Evolutionary conservation across 2,329 filamentous ascomycete genomes (phyloP), one percentile per base, ranked within the genome.

Genomic region (Ilyonectria mors-panacis): DNA sequence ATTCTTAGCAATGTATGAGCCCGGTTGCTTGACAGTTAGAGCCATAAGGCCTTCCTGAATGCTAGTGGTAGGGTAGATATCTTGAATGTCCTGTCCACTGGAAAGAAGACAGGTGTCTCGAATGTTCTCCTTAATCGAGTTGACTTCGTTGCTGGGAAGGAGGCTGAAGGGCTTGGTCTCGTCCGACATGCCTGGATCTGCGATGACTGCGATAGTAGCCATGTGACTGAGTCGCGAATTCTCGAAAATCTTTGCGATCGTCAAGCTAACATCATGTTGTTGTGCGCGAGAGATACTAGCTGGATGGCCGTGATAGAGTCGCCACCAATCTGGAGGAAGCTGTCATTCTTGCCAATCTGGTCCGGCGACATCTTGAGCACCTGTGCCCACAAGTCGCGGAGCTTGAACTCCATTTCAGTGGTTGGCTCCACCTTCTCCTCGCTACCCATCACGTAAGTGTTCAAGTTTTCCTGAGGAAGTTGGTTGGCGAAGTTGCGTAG

Each of bases 321-420:
- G 1, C 75, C 75, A 1, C 75, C 75, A 2, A 77, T 66, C 10
- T 57, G 60, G 57, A 77, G 74, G 64, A 77, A 77, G 45, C 67
- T 68, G 47, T 74, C 70, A 10, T 70, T 57, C 3, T 76, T 63
- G 8, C 79, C 77, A 26, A 85, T 81, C 1, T 35, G 30, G 2
- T 55, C 50, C 12, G 64, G 48, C 4, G 47, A 15, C 1, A 71
- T 12, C 10, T 57, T 44, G 9, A 73, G 39, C 17, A 73, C 60
- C 30, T 47, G 44, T 1, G 53, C 60, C 66, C 70, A 73, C 1
- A 72, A 53, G 23, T 55, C 28, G 37, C 19, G 53, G 9, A 37
- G 35, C 42, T 28, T 45, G 6, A 13, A 8, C 48, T 53, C 8
- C 1, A 23, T 39, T 17, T 21, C 12, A 2, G 15, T 37, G 4